Base-by-base conservation (phyloP, 306 rosid species). In the Acacia melanoxylon region DNA sequence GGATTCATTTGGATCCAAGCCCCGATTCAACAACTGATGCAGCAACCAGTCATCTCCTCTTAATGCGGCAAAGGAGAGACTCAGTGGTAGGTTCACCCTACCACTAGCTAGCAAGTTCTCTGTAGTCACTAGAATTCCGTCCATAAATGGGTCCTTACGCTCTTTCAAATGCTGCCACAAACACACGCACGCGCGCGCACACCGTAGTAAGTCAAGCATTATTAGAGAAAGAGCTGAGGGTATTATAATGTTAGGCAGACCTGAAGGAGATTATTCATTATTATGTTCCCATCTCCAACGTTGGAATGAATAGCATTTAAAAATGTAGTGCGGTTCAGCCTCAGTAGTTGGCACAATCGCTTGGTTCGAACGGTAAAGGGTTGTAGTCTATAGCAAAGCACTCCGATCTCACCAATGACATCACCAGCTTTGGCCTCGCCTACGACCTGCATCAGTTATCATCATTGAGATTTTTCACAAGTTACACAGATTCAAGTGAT, bases 251-350 rank as follows among this genome's bases (percentile, higher is more conserved):
- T 51, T 68, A 63, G 59, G 62, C 91, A 46, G 3, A 96, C 99
- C 98, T 93, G 88, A 82, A 96, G 97, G 75, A 96, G 94, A 85
- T 96, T 96, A 51, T 93, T 96, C 97, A 96, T 91, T 78, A 93
- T 93, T 70, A 93, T 83, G 81, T 92, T 90, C 77, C 98, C 99
- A 56, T 96, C 99, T 10, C 97, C 99, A 3, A 96, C 88, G 65
- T 93, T 92, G 75, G 99, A 91, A 56, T 93, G 94, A 77, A 96
- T 96, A 54, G 91, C 89, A 69, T 84, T 96, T 80, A 93, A 59
- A 87, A 96, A 93, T 0, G 86, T 82, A 4, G 97, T 88, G 19
- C 97, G 91, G 83, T 91, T 96, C 79, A 96, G 77, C 81, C 99
- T 89, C 62, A 96, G 86, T 45, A 96, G 80, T 82, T 92, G 99